A percentile compares a stretch with the other conserved stretches of the same genome.
Evolutionary conservation across 2,329 filamentous ascomycete species (phyloP).

Genomic region (Microsporum ferrugineum): DNA sequence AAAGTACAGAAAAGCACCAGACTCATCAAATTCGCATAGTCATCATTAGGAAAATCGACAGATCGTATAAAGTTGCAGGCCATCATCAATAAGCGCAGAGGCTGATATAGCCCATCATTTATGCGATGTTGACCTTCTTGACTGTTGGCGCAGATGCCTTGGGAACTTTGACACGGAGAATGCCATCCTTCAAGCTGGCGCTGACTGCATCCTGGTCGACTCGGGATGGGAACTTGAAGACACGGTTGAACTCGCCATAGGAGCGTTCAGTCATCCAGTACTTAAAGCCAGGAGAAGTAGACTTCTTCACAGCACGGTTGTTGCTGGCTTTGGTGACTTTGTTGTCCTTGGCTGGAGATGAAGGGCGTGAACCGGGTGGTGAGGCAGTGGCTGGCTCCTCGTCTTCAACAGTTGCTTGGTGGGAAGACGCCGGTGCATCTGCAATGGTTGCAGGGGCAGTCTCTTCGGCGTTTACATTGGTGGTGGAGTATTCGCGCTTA

Average conservation of each 20-base stretch:
- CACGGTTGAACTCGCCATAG: conserved; percentile 46
- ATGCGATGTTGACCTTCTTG: conserved; percentile 42
- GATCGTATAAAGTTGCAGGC: background rate
- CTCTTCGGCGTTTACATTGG: conserved; percentile 14
- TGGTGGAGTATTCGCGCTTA: conserved; percentile 24
- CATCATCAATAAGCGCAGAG: background rate
- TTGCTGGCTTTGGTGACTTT: conserved; percentile 19
- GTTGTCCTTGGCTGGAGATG: conserved; percentile 11
- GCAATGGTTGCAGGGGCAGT: conserved; percentile 7
- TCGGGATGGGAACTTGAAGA: conserved; percentile 45
- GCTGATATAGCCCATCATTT: background rate
- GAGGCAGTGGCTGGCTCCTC: conserved; percentile 26
- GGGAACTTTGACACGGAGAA: conserved; percentile 45
- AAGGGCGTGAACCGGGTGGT: conserved; percentile 10
- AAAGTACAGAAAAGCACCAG: background rate
- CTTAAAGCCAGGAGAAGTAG: conserved; percentile 19
- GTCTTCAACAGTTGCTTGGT: conserved; percentile 45
- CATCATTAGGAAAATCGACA: background rate
- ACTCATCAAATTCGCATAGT: background rate
- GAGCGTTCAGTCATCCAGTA: conserved; percentile 50
- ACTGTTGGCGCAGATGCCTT: conserved; percentile 40
- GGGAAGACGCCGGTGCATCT: conserved; percentile 19
- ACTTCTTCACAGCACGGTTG: conserved; percentile 16
- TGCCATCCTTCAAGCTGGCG: conserved; percentile 48
- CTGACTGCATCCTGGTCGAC: conserved; percentile 49